Evolutionary conservation across 495 filamentous ascomycete species (phyloP), one percentile per base, ranked within the genome.

Genomic region (Glarea lozoyensis): DNA sequence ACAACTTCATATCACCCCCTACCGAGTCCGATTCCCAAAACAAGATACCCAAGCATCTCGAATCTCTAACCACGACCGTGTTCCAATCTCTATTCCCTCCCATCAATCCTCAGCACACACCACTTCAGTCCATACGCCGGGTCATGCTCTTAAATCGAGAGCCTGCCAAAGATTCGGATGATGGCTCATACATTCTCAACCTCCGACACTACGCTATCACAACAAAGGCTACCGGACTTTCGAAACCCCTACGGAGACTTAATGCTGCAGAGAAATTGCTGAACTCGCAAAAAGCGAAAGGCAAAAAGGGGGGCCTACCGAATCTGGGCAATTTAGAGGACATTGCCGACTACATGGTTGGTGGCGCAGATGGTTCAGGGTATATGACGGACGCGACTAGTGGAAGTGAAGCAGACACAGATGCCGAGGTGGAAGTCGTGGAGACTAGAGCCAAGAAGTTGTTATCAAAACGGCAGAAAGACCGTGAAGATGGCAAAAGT

Each of bases 71-170:
- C 2, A 97, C 88, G 5, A 88, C 88, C 27, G 78, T 95, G 52
- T 99, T 97, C 66, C 92, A 96, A 60, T 93, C 86, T 2, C 76
- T 99, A 25, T 97, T 99, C 58, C 90, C 92, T 15, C 86, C 88
- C 2, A 96, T 99, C 63, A 88, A 89, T 53, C 93, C 92, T 0
- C 87, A 94, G 59, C 77, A 74, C 17, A 93, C 86, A 1, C 88
- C 93, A 6, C 70, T 97, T 23, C 77, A 82, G 30, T 87, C 86
- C 10, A 95, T 97, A 55, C 82, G 82, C 41, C 79, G 93, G 51
- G 82, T 97, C 2, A 73, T 99, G 41, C 74, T 97, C 29, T 70
- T 97, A 43, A 95, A 96, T 63, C 79, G 93, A 37, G 86, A 90
- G 60, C 57, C 55, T 27, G 61, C 68, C 37, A 49, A 50, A 25